These are phyloP conservation scores for Leccinum ponderosum DNA, from an alignment of 1,284 basidiomycete genomes.

Conservation along the genomic window DNA sequence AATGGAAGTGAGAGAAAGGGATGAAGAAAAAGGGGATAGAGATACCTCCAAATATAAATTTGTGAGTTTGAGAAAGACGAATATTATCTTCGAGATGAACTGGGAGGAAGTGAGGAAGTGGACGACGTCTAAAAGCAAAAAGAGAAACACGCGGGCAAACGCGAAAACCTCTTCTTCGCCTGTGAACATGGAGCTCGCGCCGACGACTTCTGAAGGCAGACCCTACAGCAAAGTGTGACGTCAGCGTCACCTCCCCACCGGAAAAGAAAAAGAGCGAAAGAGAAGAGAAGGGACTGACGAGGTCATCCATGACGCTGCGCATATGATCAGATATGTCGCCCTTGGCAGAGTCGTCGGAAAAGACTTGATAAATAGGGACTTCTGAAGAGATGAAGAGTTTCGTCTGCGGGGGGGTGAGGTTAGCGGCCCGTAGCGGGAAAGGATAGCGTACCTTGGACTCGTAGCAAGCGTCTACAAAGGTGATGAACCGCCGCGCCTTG, in stretches of 20 bases:
- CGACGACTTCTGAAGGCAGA: constrained; percentile 72
- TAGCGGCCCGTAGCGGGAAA: not conserved
- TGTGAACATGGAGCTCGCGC: constrained; percentile 84
- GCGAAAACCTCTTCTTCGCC: constrained; percentile 96
- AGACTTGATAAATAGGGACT: constrained; percentile 85
- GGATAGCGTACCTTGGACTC: constrained; percentile 70
- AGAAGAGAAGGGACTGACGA: constrained; percentile 46
- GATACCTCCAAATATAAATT: constrained; percentile 63
- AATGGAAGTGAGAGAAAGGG: constrained; percentile 1
- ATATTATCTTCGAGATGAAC: constrained; percentile 62
- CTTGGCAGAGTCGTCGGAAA: constrained; percentile 66
- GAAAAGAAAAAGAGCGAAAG: not conserved
- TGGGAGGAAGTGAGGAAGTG: constrained; percentile 28
- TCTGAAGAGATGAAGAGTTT: constrained; percentile 90
- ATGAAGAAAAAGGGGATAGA: constrained; percentile 1
- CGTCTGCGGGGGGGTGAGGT: constrained; percentile 47
- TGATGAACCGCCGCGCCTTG: constrained; percentile 92
- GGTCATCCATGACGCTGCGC: constrained; percentile 87
- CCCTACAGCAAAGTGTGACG: constrained; percentile 51
- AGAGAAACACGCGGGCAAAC: constrained; percentile 77
- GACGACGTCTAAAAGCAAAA: not conserved
- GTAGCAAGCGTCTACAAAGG: constrained; percentile 96
- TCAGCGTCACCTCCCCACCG: not conserved
- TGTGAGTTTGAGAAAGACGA: constrained; percentile 58
- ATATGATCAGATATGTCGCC: constrained; percentile 73